A percentile compares a stretch with the other conserved stretches of the same genome.
phyloP scores from a whole-genome alignment of 2,329 filamentous ascomycete species.

The Pyrenochaeta sp. region DNA sequence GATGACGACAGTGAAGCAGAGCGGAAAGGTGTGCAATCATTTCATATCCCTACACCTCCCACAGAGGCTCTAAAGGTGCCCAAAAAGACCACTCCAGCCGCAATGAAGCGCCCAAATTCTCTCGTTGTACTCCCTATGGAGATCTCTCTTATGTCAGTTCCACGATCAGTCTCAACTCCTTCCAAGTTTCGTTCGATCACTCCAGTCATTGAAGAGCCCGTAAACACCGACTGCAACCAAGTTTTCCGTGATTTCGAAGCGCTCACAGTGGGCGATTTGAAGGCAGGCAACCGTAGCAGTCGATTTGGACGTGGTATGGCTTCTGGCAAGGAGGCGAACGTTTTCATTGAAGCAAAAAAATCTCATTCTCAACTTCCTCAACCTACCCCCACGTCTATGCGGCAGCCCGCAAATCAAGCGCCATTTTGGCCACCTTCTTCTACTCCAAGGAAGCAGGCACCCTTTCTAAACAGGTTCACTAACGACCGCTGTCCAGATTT shows the following conservation, averaged over 20 bases:
- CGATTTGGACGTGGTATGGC: constrained; percentile 36
- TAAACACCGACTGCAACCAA: constrained; percentile 38
- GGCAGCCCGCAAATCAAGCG: constrained; percentile 15
- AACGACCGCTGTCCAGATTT: constrained; percentile 74
- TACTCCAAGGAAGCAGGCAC: constrained; percentile 48
- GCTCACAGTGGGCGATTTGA: constrained; percentile 35
- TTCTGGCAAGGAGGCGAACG: constrained; percentile 36
- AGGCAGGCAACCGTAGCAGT: constrained; percentile 24
- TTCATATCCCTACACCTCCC: constrained; percentile 51
- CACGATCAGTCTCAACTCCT: constrained; percentile 37
- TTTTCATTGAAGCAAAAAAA: constrained; percentile 31
- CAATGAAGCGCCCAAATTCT: constrained; percentile 26
- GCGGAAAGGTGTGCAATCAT: constrained; percentile 56
- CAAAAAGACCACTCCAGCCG: constrained; percentile 32
- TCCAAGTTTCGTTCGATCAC: constrained; percentile 28
- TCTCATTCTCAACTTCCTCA: constrained; percentile 33
- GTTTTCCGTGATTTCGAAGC: constrained; percentile 34
- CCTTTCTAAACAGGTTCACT: constrained; percentile 77
- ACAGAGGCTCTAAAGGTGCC: constrained; percentile 38
- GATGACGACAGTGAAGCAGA: constrained; percentile 45
- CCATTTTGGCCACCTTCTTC: constrained; percentile 24
- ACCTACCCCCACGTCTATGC: constrained; percentile 32
- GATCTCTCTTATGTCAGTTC: constrained; percentile 19
- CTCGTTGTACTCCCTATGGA: constrained; percentile 23
- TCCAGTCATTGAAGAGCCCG: constrained; percentile 38